A percentile compares a stretch with the other conserved stretches of the same genome.
Evolutionary conservation across 139 green algal genomes (phyloP).

Genomic region (Limnomonas spitsbergensis): DNA sequence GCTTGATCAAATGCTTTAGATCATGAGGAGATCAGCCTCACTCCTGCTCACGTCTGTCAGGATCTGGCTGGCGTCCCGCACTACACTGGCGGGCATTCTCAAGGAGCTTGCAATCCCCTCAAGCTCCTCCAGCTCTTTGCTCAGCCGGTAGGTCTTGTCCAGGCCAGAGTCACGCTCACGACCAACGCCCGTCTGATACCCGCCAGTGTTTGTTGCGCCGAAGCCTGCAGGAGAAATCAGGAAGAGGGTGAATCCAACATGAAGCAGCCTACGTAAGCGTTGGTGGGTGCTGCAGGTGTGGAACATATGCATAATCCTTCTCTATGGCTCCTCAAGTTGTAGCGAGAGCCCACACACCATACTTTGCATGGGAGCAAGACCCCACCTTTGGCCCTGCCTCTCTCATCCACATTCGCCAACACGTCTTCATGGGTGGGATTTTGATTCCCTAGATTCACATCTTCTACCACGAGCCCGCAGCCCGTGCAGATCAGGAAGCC

Average conservation of each 20-base stretch:
- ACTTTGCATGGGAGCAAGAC: not conserved
- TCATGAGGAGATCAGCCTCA: no score
- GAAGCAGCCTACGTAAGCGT: no score
- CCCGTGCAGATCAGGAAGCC: conserved; percentile 7
- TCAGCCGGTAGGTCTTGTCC: not conserved
- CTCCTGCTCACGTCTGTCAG: not conserved
- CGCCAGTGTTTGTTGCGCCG: not conserved
- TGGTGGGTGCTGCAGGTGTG: no score
- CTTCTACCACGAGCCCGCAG: conserved; percentile 6
- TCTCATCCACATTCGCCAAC: not conserved
- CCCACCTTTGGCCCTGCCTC: not conserved
- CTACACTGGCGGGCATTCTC: not conserved
- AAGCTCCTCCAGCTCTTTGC: not conserved
- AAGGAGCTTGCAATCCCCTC: not conserved
- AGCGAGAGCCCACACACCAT: no score
- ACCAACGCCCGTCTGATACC: not conserved
- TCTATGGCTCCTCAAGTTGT: no score
- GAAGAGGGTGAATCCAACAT: no score
- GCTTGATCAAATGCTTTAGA: no score
- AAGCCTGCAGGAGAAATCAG: no score
- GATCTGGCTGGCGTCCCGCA: not conserved
- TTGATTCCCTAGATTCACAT: not conserved
- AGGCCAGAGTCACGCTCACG: not conserved
- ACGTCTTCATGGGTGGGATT: not conserved
- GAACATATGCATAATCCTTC: no score